A percentile compares a stretch with the other conserved stretches of the same genome.
Conservation (phyloP, 1,139 yeast genomes). For the Yamadazyma epiphylla region DNA sequence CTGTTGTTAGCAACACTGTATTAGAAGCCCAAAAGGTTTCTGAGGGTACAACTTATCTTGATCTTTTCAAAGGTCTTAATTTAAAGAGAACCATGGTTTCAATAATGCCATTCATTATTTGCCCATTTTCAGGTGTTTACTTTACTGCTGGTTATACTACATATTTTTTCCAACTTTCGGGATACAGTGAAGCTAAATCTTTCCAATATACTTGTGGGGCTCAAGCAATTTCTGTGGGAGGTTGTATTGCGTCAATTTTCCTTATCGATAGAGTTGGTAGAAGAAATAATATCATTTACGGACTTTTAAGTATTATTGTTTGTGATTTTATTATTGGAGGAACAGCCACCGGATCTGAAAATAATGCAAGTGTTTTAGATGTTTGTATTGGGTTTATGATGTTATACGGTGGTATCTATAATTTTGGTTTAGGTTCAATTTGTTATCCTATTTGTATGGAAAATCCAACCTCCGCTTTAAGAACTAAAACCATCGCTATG, state of each 20-base stretch:
- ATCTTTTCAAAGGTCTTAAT: slow-evolving; percentile 15
- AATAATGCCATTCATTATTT: slow-evolving; percentile 15
- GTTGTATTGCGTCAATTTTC: slow-evolving; percentile 13
- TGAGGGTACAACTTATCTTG: slow-evolving; percentile 11
- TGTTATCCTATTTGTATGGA: slow-evolving; percentile 9
- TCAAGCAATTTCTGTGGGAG: slow-evolving; percentile 11
- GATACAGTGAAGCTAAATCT: slow-evolving; percentile 13
- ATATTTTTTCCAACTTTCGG: slow-evolving; percentile 19
- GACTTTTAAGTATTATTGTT: slow-evolving; percentile 1
- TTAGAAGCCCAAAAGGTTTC: slow-evolving; percentile 18
- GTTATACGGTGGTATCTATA: slow-evolving; percentile 14
- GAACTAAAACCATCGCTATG: slow-evolving; percentile 14
- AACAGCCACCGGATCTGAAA: slow-evolving; percentile 3
- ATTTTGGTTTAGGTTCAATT: slow-evolving; percentile 14
- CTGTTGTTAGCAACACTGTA: slow-evolving; percentile 20
- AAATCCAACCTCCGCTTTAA: slow-evolving; percentile 11
- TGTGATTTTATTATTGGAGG: slow-evolving; percentile 7
- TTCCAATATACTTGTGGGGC: slow-evolving; percentile 23
- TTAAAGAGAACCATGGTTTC: slow-evolving; percentile 15
- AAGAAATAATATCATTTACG: slow-evolving; percentile 17
- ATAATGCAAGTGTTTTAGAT: background rate
- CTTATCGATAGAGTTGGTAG: slow-evolving; percentile 14
- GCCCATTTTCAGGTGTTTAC: slow-evolving; percentile 16
- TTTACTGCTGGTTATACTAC: slow-evolving; percentile 16
- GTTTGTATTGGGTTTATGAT: slow-evolving; percentile 9